Evolutionary conservation across 495 filamentous ascomycete genomes (phyloP).

Genomic region (Achaetomiella virescens): DNA sequence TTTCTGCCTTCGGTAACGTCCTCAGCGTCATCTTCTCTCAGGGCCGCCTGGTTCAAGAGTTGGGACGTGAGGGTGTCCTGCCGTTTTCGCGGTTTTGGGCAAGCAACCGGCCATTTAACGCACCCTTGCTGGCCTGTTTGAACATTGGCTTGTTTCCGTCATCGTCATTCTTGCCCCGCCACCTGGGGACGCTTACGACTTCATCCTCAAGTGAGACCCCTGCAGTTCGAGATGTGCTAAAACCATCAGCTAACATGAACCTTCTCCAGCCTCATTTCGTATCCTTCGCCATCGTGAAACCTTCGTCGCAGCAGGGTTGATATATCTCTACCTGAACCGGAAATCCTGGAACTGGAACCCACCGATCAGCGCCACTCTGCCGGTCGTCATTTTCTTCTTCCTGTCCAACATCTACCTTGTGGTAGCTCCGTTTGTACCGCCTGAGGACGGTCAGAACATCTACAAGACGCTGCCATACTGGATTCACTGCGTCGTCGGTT

Average conservation of each 20-base stretch:
- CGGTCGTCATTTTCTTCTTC: slow-evolving; percentile 43
- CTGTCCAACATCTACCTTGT: slow-evolving; percentile 45
- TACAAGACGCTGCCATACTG: slow-evolving; percentile 41
- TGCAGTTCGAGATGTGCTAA: neutral
- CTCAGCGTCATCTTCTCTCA: slow-evolving; percentile 65
- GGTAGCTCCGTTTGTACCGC: slow-evolving; percentile 40
- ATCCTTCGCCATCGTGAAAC: slow-evolving; percentile 57
- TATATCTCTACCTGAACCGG: slow-evolving; percentile 51
- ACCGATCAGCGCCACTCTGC: slow-evolving; percentile 38
- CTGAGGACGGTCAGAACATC: slow-evolving; percentile 35
- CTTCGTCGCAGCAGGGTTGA: slow-evolving; percentile 51
- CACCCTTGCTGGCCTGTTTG: slow-evolving; percentile 56
- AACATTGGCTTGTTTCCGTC: slow-evolving; percentile 55
- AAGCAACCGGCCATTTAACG: slow-evolving; percentile 58
- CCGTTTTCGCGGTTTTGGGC: slow-evolving; percentile 58
- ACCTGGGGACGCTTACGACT: slow-evolving; percentile 59
- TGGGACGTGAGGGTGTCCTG: slow-evolving; percentile 59
- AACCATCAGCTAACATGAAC: slow-evolving; percentile 2
- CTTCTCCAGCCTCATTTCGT: slow-evolving; percentile 47
- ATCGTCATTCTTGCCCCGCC: slow-evolving; percentile 59
- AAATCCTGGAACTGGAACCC: slow-evolving; percentile 36
- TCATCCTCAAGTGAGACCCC: slow-evolving; percentile 49
- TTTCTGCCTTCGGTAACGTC: slow-evolving; percentile 69
- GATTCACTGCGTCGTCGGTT: slow-evolving; percentile 42
- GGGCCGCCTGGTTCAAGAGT: slow-evolving; percentile 58